Evolutionary conservation across 2,329 filamentous ascomycete genomes (phyloP), one percentile per base, ranked within the genome.

Genomic region (Lomentospora prolificans): DNA sequence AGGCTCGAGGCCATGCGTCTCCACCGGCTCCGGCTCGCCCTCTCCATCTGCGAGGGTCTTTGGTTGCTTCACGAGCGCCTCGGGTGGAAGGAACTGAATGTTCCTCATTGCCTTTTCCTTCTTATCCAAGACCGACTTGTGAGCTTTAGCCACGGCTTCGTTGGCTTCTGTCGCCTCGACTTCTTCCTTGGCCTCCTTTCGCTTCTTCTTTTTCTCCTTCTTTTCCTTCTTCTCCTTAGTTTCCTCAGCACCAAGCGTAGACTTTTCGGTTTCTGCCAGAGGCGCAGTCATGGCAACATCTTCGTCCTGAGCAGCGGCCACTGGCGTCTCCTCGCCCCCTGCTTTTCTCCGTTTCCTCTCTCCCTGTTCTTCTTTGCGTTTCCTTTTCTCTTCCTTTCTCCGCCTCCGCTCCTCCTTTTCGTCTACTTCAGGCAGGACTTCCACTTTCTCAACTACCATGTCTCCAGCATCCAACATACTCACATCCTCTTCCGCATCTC

Each of bases 1-100:
- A 5, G 90, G 90, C 56, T 87, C 83, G 1, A 97, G 75, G 22
- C 89, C 89, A 66, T 90, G 84, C 3, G 84, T 66, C 63, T 81
- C 77, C 10, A 62, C 61, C 22, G 66, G 60, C 41, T 72, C 68
- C 14, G 64, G 62, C 3, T 63, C 60, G 14, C 51, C 33, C 17
- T 58, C 48, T 14, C 44, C 36, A 19, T 3, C 28, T 2, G 22
- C 28, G 4, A 24, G n/a, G 28, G 28, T 64, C 3, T n/a, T n/a
- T n/a, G n/a, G n/a, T n/a, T 70, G 30, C 30, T 33, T 46, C 3
- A 46, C 41, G 19, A 46, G 67, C 9, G 71, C 62, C 56, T 74
- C 72, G 46, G 75, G 69, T 3, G 75, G 70, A 57, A 75, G 68
- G 48, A 51, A 19, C 10, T 44, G 53, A 27, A 50, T 25, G 41